Conservation (phyloP, 495 filamentous ascomycete species). For the Podospora australis region DNA sequence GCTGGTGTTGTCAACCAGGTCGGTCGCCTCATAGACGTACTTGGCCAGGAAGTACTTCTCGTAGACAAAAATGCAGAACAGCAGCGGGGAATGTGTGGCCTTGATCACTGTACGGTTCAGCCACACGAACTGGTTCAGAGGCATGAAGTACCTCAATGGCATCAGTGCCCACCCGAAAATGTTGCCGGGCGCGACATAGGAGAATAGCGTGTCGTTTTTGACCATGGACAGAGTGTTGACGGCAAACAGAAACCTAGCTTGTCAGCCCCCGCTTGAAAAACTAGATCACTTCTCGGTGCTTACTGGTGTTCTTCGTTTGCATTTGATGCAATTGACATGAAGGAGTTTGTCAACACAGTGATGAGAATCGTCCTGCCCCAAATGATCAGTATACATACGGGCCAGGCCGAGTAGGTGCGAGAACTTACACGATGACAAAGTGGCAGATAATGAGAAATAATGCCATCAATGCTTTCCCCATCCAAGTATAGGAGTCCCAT, state of each 20-base stretch:
- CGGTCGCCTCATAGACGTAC: slow-evolving; percentile 66
- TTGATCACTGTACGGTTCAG: slow-evolving; percentile 86
- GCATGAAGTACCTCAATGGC: slow-evolving; percentile 69
- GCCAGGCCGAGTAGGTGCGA: background rate
- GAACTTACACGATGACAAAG: slow-evolving; percentile 70
- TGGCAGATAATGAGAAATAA: slow-evolving; percentile 89
- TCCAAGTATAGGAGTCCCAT: slow-evolving; percentile 73
- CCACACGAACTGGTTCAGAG: slow-evolving; percentile 70
- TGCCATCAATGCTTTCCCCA: slow-evolving; percentile 68
- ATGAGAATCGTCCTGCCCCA: slow-evolving; percentile 66
- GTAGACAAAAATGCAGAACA: slow-evolving; percentile 80
- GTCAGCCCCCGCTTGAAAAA: no score
- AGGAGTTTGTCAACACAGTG: slow-evolving; percentile 87
- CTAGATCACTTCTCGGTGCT: no score
- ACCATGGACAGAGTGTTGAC: slow-evolving; percentile 95
- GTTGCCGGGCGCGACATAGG: slow-evolving; percentile 83
- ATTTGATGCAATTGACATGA: slow-evolving; percentile 89
- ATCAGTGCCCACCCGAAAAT: slow-evolving; percentile 80
- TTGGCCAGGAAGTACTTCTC: slow-evolving; percentile 68
- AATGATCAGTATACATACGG: slow-evolving; percentile 1
- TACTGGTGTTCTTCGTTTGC: slow-evolving; percentile 84
- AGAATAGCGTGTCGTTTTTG: slow-evolving; percentile 89
- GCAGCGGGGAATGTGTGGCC: slow-evolving; percentile 76
- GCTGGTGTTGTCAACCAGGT: slow-evolving; percentile 51
- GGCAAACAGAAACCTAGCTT: slow-evolving; percentile 67